Base-by-base conservation (phyloP, 306 rosid species). In the Inga oerstediana region DNA sequence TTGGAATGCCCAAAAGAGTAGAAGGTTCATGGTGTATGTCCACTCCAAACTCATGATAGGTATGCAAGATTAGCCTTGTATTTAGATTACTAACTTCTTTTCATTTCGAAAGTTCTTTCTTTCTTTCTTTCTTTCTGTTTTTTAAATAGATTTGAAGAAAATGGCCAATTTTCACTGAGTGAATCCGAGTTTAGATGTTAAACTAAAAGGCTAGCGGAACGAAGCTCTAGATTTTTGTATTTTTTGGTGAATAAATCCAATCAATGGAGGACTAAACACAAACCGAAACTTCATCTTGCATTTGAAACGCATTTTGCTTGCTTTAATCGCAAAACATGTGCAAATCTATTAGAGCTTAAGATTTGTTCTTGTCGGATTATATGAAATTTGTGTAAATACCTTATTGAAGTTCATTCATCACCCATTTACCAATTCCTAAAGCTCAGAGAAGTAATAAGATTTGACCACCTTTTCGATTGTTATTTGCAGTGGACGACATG, bases 31-130 rank as follows among this genome's bases (percentile, higher is more conserved):
- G 97, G 88, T 96, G 59, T 96, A 96, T 87, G 99, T 96, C 58
- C 98, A 96, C 85, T 94, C 99, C 84, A 96, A 96, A 90, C 87
- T 96, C 85, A 92, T 96, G 94, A 94, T 96, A 90, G 99, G 99
- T 96, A 96, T 44, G 87, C 10, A 44, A 22, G 12, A 5, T 62
- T 62, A 32, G 4, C 65, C 52, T 30, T 49, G 49, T 61, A 76
- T 62, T 16, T 74, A 70, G 52, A 35, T 13, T 54, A 69, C 24
- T 71, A 58, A 58, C 48, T 81, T 81, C 49, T 64, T 65, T 45
- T 64, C 49, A 48, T 17, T 49, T 3, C 27, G 52, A 10, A 79
- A 34, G 20, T 20, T 76, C 48, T 56, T 46, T 27, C 20, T 34
- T 39, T 39, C 27, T 27, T 20, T 76, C 48, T 56, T 46, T 24